Evolutionary conservation across 1,284 basidiomycete species (phyloP).

Genomic region (Flammula alnicola): DNA sequence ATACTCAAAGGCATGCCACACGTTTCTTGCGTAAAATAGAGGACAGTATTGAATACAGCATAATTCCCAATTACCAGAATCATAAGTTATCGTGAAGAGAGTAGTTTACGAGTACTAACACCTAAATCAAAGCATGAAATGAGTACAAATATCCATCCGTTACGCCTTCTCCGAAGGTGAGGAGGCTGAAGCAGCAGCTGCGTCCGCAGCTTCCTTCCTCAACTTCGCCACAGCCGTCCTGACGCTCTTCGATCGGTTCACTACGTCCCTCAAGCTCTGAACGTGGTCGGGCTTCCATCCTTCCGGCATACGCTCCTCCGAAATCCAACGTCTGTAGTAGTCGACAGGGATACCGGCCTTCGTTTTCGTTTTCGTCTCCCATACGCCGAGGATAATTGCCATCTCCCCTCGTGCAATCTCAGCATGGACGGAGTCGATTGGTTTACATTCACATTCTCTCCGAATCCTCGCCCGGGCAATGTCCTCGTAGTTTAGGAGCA

Average conservation of each 20-base stretch:
- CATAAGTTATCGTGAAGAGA: no score
- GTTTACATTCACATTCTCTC: conserved; percentile 45
- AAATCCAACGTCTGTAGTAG: conserved; percentile 52
- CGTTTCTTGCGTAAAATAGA: no score
- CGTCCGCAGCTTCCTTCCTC: conserved; percentile 21
- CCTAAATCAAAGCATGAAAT: no score
- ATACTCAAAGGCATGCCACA: no score
- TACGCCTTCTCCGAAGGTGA: not conserved
- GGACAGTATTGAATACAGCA: no score
- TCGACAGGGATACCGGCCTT: conserved; percentile 49
- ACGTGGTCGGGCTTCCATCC: conserved; percentile 54
- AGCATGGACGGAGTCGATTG: conserved; percentile 49
- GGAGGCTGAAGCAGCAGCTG: not conserved
- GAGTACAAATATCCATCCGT: not conserved
- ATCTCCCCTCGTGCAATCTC: conserved; percentile 70
- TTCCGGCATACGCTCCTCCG: conserved; percentile 55
- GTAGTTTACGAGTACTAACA: no score
- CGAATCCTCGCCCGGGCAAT: conserved; percentile 51
- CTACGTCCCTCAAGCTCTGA: conserved; percentile 46
- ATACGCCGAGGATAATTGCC: conserved; percentile 59
- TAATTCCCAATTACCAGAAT: no score
- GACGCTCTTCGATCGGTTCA: conserved; percentile 36
- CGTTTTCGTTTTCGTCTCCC: conserved; percentile 37
- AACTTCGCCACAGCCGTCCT: conserved; percentile 30
- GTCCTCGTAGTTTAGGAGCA: conserved; percentile 42